These are phyloP conservation scores for Penicillium glabrum DNA, from an alignment of 2,329 filamentous ascomycete species.

Conservation along the genomic window DNA sequence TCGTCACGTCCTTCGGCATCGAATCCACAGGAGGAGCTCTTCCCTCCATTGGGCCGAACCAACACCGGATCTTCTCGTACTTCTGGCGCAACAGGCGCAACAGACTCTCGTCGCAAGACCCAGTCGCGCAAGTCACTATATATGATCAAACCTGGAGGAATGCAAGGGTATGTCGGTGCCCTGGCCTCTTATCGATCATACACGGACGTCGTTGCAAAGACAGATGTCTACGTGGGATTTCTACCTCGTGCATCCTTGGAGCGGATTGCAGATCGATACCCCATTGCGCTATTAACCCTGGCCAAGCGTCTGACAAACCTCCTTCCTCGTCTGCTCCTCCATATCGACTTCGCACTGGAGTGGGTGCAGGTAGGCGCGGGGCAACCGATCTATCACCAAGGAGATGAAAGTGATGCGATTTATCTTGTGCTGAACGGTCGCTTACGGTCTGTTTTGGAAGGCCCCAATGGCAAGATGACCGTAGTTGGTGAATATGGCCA, in stretches of 20 bases:
- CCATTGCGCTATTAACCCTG: constrained; percentile 90
- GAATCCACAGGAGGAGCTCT: constrained; percentile 36
- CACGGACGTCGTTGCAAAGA: constrained; percentile 95
- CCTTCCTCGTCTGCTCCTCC: constrained; percentile 82
- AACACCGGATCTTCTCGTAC: constrained; percentile 44
- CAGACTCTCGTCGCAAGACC: constrained; percentile 37
- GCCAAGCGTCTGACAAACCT: constrained; percentile 90
- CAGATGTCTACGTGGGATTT: constrained; percentile 97
- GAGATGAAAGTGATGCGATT: constrained; percentile 95
- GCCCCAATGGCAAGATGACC: constrained; percentile 75
- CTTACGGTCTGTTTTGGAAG: constrained; percentile 78
- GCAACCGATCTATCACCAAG: constrained; percentile 90
- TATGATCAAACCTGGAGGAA: constrained; percentile 87
- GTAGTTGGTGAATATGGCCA: constrained; percentile 93
- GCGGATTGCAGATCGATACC: constrained; percentile 87
- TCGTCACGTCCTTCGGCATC: constrained; percentile 29
- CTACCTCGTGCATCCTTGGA: constrained; percentile 82
- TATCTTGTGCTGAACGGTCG: constrained; percentile 97
- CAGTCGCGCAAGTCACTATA: constrained; percentile 71
- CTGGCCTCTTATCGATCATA: constrained; percentile 95
- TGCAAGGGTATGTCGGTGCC: constrained; percentile 92
- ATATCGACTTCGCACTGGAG: constrained; percentile 97
- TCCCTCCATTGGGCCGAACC: constrained; percentile 48
- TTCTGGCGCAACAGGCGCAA: constrained; percentile 24
- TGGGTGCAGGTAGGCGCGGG: constrained; percentile 97